Evolutionary conservation across 2,329 filamentous ascomycete genomes (phyloP).

Genomic region (Pseudogymnoascus sp.): DNA sequence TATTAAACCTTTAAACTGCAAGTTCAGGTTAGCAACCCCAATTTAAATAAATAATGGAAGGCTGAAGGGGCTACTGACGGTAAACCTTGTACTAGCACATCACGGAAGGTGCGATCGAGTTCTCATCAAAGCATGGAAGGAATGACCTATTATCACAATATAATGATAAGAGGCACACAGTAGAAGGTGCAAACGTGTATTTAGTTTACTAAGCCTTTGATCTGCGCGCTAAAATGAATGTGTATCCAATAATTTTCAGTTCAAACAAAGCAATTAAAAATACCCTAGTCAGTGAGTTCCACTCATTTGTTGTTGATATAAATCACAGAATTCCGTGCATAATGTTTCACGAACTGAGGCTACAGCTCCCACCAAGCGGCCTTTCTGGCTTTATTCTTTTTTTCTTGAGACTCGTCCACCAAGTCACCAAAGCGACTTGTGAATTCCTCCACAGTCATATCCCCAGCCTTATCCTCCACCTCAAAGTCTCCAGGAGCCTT

Average conservation of each 20-base stretch:
- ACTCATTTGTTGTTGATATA: neutral
- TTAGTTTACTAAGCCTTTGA: neutral
- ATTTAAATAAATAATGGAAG: too few relatives aligned
- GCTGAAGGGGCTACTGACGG: neutral
- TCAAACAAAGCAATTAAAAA: neutral
- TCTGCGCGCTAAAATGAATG: neutral
- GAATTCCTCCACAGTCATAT: conserved; percentile 51
- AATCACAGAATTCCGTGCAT: neutral
- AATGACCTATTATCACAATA: neutral
- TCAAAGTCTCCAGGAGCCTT: conserved; percentile 28
- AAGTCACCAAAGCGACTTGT: conserved; percentile 38
- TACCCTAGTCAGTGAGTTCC: neutral
- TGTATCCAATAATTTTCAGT: neutral
- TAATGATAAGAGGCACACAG: neutral
- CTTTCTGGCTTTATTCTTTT: neutral
- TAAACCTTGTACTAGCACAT: neutral
- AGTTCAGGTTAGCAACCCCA: too few relatives aligned
- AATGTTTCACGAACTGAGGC: neutral
- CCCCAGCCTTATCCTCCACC: conserved; percentile 31
- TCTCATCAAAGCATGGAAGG: neutral
- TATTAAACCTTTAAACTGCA: too few relatives aligned
- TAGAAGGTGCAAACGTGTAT: neutral
- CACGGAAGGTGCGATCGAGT: neutral
- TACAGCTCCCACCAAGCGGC: neutral
- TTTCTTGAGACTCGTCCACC: neutral